phyloP scores from a whole-genome alignment of 768 basidiomycete genomes.

The Thelephora ganbajun region DNA sequence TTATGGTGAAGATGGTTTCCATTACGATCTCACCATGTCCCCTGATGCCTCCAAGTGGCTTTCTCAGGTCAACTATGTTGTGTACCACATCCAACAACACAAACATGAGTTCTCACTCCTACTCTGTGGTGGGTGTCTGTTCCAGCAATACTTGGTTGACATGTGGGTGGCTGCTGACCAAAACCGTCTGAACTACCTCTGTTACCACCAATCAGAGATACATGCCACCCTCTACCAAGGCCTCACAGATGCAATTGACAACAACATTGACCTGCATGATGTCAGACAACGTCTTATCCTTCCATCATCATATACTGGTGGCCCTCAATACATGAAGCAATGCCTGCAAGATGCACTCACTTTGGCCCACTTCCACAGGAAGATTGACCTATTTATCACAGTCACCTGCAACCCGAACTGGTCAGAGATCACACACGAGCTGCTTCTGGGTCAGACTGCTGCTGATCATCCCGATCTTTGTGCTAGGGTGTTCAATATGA shows the following conservation, averaged over 20 bases:
- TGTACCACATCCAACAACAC: slow-evolving; percentile 20
- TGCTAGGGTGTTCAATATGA: slow-evolving; percentile 28
- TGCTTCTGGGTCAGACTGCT: slow-evolving; percentile 24
- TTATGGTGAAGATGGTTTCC: slow-evolving; percentile 24
- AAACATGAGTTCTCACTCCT: slow-evolving; percentile 14
- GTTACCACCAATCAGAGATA: slow-evolving; percentile 20
- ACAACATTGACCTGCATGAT: slow-evolving; percentile 14
- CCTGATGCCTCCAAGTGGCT: slow-evolving; percentile 12
- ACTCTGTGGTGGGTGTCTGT: slow-evolving; percentile 23
- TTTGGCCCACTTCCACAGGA: slow-evolving; percentile 21
- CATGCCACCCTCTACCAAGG: slow-evolving; percentile 23
- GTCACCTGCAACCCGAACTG: slow-evolving; percentile 39
- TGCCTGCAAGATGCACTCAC: slow-evolving; percentile 33
- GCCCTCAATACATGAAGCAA: slow-evolving; percentile 29
- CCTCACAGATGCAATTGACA: slow-evolving; percentile 12
- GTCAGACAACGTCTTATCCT: slow-evolving; percentile 23
- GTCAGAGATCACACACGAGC: slow-evolving; percentile 26
- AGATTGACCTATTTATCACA: slow-evolving; percentile 34
- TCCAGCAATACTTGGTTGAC: slow-evolving; percentile 33
- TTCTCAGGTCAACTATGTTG: slow-evolving; percentile 16
- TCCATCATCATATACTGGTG: slow-evolving; percentile 27
- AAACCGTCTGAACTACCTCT: slow-evolving; percentile 19
- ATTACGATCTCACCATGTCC: slow-evolving; percentile 11
- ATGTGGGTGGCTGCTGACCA: slow-evolving; percentile 31
- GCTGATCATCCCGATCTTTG: slow-evolving; percentile 35